Conservation (phyloP, 2,329 filamentous ascomycete genomes). For the Verticillium dahliae region DNA sequence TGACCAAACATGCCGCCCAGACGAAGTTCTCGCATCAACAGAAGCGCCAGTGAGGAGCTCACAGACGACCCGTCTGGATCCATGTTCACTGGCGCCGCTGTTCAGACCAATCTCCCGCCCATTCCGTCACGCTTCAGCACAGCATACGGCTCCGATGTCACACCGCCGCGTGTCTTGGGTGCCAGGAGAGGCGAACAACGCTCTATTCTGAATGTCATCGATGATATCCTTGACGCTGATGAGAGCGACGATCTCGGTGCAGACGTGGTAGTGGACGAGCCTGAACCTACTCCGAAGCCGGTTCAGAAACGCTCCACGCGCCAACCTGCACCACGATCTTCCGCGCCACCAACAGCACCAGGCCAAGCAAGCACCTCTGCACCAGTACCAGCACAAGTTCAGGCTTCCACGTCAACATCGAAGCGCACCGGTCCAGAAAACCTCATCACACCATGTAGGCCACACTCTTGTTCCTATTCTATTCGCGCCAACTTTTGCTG, state of each 20-base stretch:
- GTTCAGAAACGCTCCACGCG: background rate
- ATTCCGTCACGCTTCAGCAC: conserved; percentile 14
- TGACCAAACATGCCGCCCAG: conserved; percentile 9
- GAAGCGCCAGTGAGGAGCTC: conserved; percentile 1
- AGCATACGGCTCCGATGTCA: conserved; percentile 13
- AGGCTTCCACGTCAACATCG: background rate
- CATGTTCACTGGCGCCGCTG: conserved; percentile 9
- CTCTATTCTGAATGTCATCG: conserved; percentile 12
- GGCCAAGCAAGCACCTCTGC: no score
- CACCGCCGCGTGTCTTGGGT: conserved; percentile 10
- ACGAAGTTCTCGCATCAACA: conserved; percentile 2
- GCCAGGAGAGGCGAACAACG: conserved; percentile 12
- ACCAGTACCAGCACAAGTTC: background rate
- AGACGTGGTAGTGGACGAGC: background rate
- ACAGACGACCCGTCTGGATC: background rate
- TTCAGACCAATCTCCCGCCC: conserved; percentile 13
- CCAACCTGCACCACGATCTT: background rate
- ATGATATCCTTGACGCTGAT: conserved; percentile 9
- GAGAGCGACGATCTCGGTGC: background rate
- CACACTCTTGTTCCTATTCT: background rate
- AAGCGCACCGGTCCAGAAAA: background rate
- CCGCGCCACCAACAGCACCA: no score
- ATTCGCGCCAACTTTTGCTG: background rate
- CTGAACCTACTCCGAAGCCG: background rate
- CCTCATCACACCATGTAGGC: background rate